phyloP scores from a whole-genome alignment of 2,329 filamentous ascomycete genomes.

The Elsinoe australis region DNA sequence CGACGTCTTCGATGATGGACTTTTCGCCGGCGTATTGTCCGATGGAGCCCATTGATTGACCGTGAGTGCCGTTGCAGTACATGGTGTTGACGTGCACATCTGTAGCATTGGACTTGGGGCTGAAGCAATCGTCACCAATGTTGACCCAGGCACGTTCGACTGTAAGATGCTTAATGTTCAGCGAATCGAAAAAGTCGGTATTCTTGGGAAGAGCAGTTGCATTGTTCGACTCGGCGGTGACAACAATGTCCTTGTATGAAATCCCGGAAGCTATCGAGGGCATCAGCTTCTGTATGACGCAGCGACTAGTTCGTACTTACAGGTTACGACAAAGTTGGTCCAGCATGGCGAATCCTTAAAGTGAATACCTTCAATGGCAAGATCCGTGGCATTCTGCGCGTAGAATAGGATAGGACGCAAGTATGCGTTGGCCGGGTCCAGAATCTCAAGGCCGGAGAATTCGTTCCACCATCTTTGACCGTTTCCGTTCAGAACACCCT shows the following conservation, averaged over 20 bases:
- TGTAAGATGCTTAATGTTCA: conserved; percentile 48
- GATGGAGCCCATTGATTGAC: conserved; percentile 43
- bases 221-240: conserved; percentile 6
- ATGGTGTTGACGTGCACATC: conserved; percentile 48
- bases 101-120: conserved; percentile 54
- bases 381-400: conserved; percentile 40
- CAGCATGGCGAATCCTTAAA: conserved; percentile 56
- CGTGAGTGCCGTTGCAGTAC: conserved; percentile 47
- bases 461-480: conserved; percentile 43
- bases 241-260: conserved; percentile 8
- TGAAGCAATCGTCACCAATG: conserved; percentile 52
- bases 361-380: conserved; percentile 51
- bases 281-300: not conserved
- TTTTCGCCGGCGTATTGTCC: conserved; percentile 47
- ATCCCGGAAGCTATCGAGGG: not conserved
- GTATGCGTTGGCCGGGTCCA: conserved; percentile 43
- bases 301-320: not conserved
- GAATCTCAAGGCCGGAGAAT: conserved; percentile 6
- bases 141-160: conserved; percentile 33
- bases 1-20: conserved; percentile 42
- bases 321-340: conserved; percentile 52
- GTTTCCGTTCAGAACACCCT: conserved; percentile 50
- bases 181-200: conserved; percentile 56
- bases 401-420: conserved; percentile 54
- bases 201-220: conserved; percentile 43